Evolutionary conservation across 2,329 filamentous ascomycete species (phyloP), one percentile per base, ranked within the genome.

Genomic region (Fusarium sterilihyphosum): DNA sequence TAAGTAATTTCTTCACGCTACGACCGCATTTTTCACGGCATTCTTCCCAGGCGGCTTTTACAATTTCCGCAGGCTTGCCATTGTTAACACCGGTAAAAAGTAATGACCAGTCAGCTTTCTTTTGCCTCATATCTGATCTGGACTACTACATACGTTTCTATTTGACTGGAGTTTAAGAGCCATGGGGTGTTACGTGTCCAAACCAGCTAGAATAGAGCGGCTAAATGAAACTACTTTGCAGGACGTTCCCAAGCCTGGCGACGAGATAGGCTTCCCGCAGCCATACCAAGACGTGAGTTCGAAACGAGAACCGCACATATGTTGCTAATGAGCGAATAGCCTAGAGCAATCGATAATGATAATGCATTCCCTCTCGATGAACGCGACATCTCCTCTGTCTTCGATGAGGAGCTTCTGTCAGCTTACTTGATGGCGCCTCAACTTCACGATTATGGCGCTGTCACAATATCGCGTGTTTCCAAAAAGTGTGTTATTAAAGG

Each of bases 301-400:
- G 4, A 13, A 5, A 33, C 31, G 31, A 33, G 31, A 2, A 13
- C 38, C 12, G 12, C 7, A 8, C 7, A 22, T 41, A 7, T 41
- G 20, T 41, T 41, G 11, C 38, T 22, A 8, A 41, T 41, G 7
- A 13, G 12, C 3, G 7, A 22, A 47, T 9, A 47, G 49, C 31
- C 22, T 0, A 24, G 22, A 10, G 3, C 31, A 1, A 11, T 52
- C 0, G n/a, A 52, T 2, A 3, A 53, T 2, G n/a, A 14, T 3
- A 20, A 20, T 8, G 9, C 0, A 0, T 35, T 53, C 9, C 18
- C 33, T 0, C 31, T 53, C 9, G 9, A 38, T 22, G 18, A 6
- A 3, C 9, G 1, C 0, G 49, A 53, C 33, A 22, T 26, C 2
- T 1, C 13, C 6, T 53, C 18, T 2, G 6, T 38, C 3, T 12